Evolutionary conservation across 2,329 filamentous ascomycete species (phyloP), one percentile per base, ranked within the genome.

Genomic region (Fusarium xylarioides): DNA sequence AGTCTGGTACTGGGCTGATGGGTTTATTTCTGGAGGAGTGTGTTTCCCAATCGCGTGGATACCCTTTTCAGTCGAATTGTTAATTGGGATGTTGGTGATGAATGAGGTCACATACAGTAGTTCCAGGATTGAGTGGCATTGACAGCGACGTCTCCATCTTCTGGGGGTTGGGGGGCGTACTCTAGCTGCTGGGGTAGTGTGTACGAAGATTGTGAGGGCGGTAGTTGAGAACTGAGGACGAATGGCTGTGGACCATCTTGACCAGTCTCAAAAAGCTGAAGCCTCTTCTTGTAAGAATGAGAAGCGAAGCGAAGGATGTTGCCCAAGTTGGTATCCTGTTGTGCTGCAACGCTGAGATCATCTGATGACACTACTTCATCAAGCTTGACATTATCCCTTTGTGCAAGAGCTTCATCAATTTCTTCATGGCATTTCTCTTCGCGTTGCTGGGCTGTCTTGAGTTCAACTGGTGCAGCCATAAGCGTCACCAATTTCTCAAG

Each of bases 401-500:
- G 23, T 1, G 4, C 7, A 10, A 26, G 14, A 23, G 2, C 6
- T 19, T 35, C 19, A 26, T 9, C n/a, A 11, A 23, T 14, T 2
- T 23, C 23, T 37, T 11, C 23, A 42, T 6, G 5, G 1, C 3
- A 5, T 11, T 37, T 15, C 11, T 35, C 37, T 9, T 38, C 16
- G 3, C 14, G 3, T n/a, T n/a, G 10, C 2, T 26, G 11, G 4
- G 28, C 12, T 26, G 37, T 9, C 19, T 42, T 19, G 2, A 16
- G 18, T 1, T 40, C 16, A 28, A 50, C 12, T n/a, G 30, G 14
- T 2, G 14, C 3, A 21, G 56, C 56, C 38, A 64, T 52, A 10
- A 62, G 44, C 21, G 16, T 4, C 7, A 64, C 56, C 18, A 62
- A 21, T 26, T 28, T 62, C 38, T 52, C 44, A 6, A 64, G 56